phyloP scores from a whole-genome alignment of 2,329 filamentous ascomycete genomes.

The Exophiala alcalophila region DNA sequence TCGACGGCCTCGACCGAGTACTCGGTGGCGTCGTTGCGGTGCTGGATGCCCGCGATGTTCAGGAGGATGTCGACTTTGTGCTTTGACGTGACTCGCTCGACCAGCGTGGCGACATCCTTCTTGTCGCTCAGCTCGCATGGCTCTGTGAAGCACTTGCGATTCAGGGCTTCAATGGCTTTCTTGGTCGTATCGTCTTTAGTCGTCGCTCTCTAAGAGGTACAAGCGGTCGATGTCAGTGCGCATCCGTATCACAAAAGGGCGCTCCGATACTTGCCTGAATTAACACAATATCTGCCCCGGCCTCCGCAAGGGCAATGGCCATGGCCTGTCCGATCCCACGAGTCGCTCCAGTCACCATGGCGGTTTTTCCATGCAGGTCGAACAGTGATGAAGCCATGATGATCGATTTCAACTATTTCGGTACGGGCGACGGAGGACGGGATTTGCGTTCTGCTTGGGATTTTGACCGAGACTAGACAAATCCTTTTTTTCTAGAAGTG shows the following conservation, averaged over 20 bases:
- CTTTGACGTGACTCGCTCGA: constrained; percentile 13
- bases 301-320: constrained; percentile 39
- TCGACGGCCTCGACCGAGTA: constrained; percentile 13
- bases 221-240: too few relatives aligned
- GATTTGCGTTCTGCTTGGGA: too few relatives aligned
- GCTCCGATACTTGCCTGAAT: too few relatives aligned
- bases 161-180: constrained; percentile 39
- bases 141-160: constrained; percentile 4
- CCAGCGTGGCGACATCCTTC: constrained; percentile 1
- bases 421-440: too few relatives aligned
- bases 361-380: constrained; percentile 38
- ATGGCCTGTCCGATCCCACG: constrained; percentile 41
- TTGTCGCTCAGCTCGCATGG: constrained; percentile 10
- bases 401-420: too few relatives aligned
- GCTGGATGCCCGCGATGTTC: constrained; percentile 17
- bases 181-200: too few relatives aligned
- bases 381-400: too few relatives aligned
- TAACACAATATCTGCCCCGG: too few relatives aligned
- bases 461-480: too few relatives aligned
- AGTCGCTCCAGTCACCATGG: constrained; percentile 44
- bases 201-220: too few relatives aligned
- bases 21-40: constrained; percentile 12
- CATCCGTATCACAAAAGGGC: too few relatives aligned
- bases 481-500: too few relatives aligned
- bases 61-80: constrained; percentile 14